Percentiles rank a stretch among this genome's conserved stretches.
These are phyloP conservation scores for Colletotrichum acutatum DNA, from an alignment of 2,329 filamentous ascomycete species.

Conservation along the genomic window DNA sequence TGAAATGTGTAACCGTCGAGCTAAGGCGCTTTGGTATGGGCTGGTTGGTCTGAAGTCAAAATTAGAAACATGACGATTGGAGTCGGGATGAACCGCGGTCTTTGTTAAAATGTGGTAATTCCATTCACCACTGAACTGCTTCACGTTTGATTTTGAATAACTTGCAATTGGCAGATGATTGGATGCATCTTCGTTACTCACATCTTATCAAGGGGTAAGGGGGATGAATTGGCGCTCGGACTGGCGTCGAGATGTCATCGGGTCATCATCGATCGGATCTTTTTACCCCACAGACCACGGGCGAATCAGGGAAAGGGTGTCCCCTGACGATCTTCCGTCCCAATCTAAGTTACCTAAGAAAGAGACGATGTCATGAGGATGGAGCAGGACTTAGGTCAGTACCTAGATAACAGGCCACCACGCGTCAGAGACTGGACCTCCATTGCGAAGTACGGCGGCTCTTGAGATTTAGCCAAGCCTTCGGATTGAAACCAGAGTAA, in stretches of 20 bases:
- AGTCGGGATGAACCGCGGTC: background rate
- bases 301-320: background rate
- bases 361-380: background rate
- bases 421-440: too few relatives aligned
- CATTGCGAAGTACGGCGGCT: too few relatives aligned
- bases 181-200: background rate
- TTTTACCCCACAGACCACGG: background rate
- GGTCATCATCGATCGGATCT: background rate
- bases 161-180: too few relatives aligned
- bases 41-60: background rate
- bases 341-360: background rate
- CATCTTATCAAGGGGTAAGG: background rate
- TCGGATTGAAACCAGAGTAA: too few relatives aligned
- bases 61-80: background rate
- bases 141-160: background rate
- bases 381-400: too few relatives aligned
- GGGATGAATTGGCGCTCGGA: background rate
- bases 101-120: background rate
- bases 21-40: background rate
- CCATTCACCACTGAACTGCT: background rate
- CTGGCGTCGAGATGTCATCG: background rate
- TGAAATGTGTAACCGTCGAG: background rate
- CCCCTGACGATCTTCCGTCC: background rate
- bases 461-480: too few relatives aligned
- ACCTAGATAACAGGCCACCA: too few relatives aligned